Percentiles rank a stretch among this genome's conserved stretches.
phyloP scores from a whole-genome alignment of 2,329 filamentous ascomycete species.

The Penicillium crustosum region DNA sequence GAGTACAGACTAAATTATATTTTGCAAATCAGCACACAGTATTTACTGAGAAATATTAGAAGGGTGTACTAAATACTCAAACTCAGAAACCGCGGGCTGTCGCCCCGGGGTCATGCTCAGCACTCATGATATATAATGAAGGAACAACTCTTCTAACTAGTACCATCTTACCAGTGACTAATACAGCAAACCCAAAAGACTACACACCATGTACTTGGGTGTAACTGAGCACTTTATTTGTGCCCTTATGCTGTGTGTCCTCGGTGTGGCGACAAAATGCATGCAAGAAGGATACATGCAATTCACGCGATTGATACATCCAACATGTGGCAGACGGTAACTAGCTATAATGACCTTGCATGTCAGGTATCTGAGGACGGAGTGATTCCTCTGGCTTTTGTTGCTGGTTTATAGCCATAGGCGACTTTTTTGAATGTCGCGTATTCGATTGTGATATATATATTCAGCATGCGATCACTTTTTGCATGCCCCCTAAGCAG shows the following conservation, averaged over 20 bases:
- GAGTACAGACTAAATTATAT: too few relatives aligned
- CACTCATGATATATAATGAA: not conserved
- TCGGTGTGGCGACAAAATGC: not conserved
- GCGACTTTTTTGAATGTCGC: not conserved
- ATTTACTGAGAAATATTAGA: not conserved
- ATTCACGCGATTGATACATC: not conserved
- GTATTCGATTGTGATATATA: not conserved
- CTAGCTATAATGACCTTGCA: not conserved
- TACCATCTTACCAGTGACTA: not conserved
- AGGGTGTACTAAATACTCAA: not conserved
- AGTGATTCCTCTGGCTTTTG: not conserved
- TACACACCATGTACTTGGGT: not conserved
- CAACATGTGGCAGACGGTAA: conserved; percentile 2
- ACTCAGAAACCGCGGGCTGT: not conserved
- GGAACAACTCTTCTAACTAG: not conserved
- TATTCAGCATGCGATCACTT: not conserved
- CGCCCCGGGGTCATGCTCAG: rapidly evolving
- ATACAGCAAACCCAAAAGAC: not conserved
- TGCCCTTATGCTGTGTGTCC: not conserved
- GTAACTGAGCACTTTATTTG: not conserved
- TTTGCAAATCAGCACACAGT: not conserved
- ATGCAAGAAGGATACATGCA: conserved; percentile 7
- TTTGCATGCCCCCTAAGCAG: not conserved
- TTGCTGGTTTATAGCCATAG: not conserved
- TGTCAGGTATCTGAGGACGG: not conserved